Evolutionary conservation across 352 stramenopile species (phyloP).

Genomic region (Phytophthora uliginosa): DNA sequence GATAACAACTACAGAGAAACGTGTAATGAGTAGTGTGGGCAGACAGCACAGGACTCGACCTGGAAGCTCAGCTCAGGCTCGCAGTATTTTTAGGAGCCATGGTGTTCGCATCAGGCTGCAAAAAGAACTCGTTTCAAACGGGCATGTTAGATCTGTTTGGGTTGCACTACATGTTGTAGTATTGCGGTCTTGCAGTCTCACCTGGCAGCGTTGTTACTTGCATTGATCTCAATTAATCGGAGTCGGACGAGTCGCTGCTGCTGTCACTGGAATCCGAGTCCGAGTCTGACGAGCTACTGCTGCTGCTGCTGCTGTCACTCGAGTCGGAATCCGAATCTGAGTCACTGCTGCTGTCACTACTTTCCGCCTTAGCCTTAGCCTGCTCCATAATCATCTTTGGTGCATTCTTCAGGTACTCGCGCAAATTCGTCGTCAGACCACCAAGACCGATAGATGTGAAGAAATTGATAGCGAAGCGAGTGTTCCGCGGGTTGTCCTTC

Average conservation of each 20-base stretch:
- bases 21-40: not conserved
- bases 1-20: slow-evolving; percentile 8
- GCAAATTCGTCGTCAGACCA: slow-evolving; percentile 97
- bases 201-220: slow-evolving; percentile 9
- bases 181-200: slow-evolving; percentile 17
- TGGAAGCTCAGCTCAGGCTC: slow-evolving; percentile 1
- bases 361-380: slow-evolving; percentile 47
- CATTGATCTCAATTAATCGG: slow-evolving; percentile 32
- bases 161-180: slow-evolving; percentile 1
- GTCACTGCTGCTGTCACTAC: slow-evolving; percentile 50
- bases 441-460: slow-evolving; percentile 99
- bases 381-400: slow-evolving; percentile 95
- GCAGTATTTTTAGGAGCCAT: slow-evolving; percentile 41
- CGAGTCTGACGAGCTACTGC: slow-evolving; percentile 44
- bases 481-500: slow-evolving; percentile 97
- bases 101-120: slow-evolving; percentile 24
- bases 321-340: slow-evolving; percentile 63
- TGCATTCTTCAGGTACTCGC: slow-evolving; percentile 97
- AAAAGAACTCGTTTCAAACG: slow-evolving; percentile 32
- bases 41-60: slow-evolving; percentile 3
- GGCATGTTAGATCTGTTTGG: slow-evolving; percentile 22
- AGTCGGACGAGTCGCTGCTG: slow-evolving; percentile 52
- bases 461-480: slow-evolving; percentile 99
- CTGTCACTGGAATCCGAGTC: slow-evolving; percentile 51
- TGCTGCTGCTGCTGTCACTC: slow-evolving; percentile 43